Base-by-base conservation (phyloP, 345 rosid genomes). In the Zanthoxylum bungeanum region DNA sequence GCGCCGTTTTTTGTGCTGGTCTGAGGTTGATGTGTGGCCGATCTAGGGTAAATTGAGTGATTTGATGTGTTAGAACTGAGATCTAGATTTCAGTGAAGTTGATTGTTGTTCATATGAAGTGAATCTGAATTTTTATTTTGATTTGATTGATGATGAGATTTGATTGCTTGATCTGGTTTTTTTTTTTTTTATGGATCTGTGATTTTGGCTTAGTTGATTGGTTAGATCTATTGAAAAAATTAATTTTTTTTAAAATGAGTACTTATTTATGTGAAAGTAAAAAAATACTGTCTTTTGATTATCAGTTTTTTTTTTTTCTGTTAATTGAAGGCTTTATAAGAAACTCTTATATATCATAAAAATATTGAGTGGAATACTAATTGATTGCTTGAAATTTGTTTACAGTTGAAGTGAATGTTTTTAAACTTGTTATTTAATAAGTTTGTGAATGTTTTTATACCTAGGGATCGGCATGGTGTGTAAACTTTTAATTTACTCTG, bases 121-220 rank as follows among this genome's bases (percentile, higher is more conserved):
- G 71, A 52, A 34, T 67, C 40, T n/a, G 57, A 24, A 64, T 46
- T 42, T 5, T 31, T 4, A 10, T 31, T n/a, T n/a, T n/a, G n/a
- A n/a, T n/a, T n/a, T n/a, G n/a, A n/a, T n/a, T n/a, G n/a, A n/a
- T n/a, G n/a, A n/a, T n/a, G n/a, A n/a, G 73, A 39, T 74, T 70
- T 66, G 50, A 27, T 52, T 44, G 33, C n/a, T 19, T 66, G 85
- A 69, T 76, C 69, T 70, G 66, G 2, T 66, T 44, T 55, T 68
- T 51, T 5, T 8, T 28, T 65, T 0, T 40, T n/a, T n/a, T n/a
- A 27, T 62, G 64, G 79, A 77, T 81, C 75, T 76, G 49, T 71
- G 3, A 5, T 21, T 55, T 68, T 11, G 3, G 22, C 42, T 69
- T 0, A 36, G 19, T 27, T 12, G 9, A 4, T n/a, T 10, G 12